A percentile compares a stretch with the other conserved stretches of the same genome.
These are phyloP conservation scores for Ceratobasidium sp. DNA, from an alignment of 1,284 basidiomycete genomes.

Conservation along the genomic window DNA sequence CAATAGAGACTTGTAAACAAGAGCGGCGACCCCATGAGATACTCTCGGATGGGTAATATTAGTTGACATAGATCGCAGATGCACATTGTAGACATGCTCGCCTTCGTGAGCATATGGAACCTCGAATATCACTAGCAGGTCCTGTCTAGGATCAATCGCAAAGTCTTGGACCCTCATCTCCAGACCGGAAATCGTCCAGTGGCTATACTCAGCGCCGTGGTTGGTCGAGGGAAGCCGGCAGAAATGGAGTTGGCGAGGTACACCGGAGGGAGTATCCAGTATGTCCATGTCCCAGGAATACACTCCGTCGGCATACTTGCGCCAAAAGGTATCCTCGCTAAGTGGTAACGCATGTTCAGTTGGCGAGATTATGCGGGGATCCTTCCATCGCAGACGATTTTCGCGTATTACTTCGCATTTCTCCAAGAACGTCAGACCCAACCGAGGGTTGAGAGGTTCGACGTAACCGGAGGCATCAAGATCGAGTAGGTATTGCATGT, in stretches of 20 bases:
- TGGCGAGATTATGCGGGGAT: background rate
- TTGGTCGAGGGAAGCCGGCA: slow-evolving; percentile 10
- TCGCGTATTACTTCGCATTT: background rate
- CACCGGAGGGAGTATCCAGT: background rate
- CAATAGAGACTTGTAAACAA: background rate
- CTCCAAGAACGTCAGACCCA: background rate
- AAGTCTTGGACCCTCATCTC: background rate
- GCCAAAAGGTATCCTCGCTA: background rate
- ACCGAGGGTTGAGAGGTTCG: background rate
- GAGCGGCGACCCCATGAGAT: background rate
- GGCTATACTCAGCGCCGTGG: background rate
- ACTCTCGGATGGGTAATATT: background rate
- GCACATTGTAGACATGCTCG: too few species aligned
- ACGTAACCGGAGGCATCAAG: background rate
- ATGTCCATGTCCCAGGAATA: background rate
- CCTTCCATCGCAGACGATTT: background rate
- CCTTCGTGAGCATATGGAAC: too few species aligned
- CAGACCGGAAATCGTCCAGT: background rate
- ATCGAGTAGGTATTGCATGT: background rate
- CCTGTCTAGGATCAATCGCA: slow-evolving; percentile 3
- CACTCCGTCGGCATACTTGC: background rate
- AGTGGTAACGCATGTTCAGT: background rate
- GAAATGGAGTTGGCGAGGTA: background rate
- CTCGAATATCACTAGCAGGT: slow-evolving; percentile 2
- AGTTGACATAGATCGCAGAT: too few species aligned